These are phyloP conservation scores for Reutealis trisperma DNA, from an alignment of 345 rosid genomes.

Conservation along the genomic window DNA sequence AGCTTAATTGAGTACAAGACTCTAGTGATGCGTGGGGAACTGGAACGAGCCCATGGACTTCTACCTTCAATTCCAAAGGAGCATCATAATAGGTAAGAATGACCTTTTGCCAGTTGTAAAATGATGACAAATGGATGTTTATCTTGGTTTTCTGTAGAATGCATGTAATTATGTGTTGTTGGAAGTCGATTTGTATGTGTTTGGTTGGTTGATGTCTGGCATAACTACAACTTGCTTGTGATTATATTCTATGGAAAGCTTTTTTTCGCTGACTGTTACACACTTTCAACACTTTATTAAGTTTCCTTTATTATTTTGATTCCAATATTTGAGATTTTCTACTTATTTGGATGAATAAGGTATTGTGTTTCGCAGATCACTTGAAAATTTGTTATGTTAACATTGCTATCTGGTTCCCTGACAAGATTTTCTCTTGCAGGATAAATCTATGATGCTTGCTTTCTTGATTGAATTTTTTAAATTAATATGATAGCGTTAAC, in stretches of 20 bases:
- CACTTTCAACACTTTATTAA: background rate
- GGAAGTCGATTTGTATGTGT: background rate
- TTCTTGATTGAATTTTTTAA: background rate
- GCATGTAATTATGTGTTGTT: background rate
- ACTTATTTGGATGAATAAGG: background rate
- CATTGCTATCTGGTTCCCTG: background rate
- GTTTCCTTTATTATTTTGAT: background rate
- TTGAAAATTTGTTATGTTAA: background rate
- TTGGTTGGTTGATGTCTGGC: slow-evolving; percentile 1
- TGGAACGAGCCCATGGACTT: slow-evolving; percentile 72
- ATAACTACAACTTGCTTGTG: background rate
- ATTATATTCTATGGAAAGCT: background rate
- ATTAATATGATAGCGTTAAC: background rate
- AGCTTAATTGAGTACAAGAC: slow-evolving; percentile 95
- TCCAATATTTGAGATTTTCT: background rate
- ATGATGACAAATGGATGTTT: background rate
- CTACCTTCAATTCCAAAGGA: slow-evolving; percentile 87
- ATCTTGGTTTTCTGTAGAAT: background rate
- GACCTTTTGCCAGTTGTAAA: slow-evolving; percentile 3
- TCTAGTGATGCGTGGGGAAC: slow-evolving; percentile 93
- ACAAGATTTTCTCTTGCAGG: background rate
- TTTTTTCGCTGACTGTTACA: background rate
- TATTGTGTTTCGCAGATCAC: background rate
- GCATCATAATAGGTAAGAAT: slow-evolving; percentile 73
- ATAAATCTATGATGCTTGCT: background rate